These are phyloP conservation scores for Fomitopsis betulina DNA, from an alignment of 1,284 basidiomycete species.

Conservation along the genomic window DNA sequence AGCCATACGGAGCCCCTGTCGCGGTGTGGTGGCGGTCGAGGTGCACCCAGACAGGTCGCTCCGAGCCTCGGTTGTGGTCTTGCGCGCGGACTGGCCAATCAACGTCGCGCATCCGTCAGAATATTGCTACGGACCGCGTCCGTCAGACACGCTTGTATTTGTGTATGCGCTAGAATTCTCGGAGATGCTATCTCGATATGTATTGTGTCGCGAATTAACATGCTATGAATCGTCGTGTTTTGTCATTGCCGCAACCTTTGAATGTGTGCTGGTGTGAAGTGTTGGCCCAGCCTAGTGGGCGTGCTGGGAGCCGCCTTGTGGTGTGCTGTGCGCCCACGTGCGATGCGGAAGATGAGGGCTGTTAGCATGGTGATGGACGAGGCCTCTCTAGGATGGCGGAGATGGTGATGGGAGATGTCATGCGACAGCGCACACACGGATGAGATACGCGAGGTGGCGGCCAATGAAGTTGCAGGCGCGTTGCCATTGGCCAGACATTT, in stretches of 20 bases:
- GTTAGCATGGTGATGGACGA: not conserved
- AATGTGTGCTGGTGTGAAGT: not conserved
- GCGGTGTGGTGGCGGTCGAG: conserved; percentile 1
- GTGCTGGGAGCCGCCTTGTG: not conserved
- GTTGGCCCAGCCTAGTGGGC: not conserved
- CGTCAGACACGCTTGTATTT: conserved; percentile 1
- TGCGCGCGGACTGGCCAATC: conserved; percentile 5
- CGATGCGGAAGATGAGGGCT: not conserved
- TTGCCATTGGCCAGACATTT: not conserved
- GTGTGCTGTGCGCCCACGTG: not conserved
- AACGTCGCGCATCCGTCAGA: not conserved
- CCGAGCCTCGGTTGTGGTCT: conserved; percentile 1
- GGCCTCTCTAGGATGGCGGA: not conserved
- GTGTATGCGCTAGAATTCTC: not conserved
- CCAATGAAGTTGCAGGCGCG: not conserved
- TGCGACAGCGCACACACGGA: not conserved
- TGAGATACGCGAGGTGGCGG: not conserved
- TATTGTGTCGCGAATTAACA: not conserved
- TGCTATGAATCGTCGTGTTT: not conserved
- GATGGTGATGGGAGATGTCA: not conserved
- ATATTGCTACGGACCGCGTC: not conserved
- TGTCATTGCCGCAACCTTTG: not conserved
- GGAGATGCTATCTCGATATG: not conserved
- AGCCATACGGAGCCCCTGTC: conserved; percentile 1
- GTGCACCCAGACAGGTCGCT: conserved; percentile 1